Evolutionary conservation across 768 basidiomycete genomes (phyloP), one percentile per base, ranked within the genome.

Genomic region (Lactarius akahatsu): DNA sequence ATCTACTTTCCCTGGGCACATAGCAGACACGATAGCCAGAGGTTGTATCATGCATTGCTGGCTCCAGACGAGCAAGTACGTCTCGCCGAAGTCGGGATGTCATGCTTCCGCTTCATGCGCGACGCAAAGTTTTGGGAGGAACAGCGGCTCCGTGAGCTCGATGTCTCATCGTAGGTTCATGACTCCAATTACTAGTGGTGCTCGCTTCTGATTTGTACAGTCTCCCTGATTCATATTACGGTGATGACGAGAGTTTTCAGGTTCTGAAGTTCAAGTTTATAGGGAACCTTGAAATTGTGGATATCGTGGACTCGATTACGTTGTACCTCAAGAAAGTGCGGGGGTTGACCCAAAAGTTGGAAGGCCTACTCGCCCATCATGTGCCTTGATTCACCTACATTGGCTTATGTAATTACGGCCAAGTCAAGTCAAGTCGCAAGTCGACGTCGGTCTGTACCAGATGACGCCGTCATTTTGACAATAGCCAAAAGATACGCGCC

Each of bases 1-100:
- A 69, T 66, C 2, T 69, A 67, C 57, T 69, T 69, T 55, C 68
- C 68, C 13, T 66, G 65, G 65, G 61, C 60, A 13, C 67, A 61
- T 61, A 59, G 67, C 18, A 61, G 66, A 30, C 36, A 57, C 34
- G 36, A 30, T 34, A 57, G 47, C n/a, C 60, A 67, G 50, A 16
- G 60, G 20, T 38, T 67, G 23, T 67, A n/a, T 57, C 60, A 69
- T 23, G 40, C 43, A 7, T 59, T 40, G 18, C 55, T 69, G 7
- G 45, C 50, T 34, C 43, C 56, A 56, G 61, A 67, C 30, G 68
- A 69, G 38, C 43, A 55, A 50, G 68, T n/a, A 20, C 65, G 65
- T 34, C 61, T 67, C 16, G 60, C 61, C 16, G 57, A 59, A 43
- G 61, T 28, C 23, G 65, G 56, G 40, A 30, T 62, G 57, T 62